Evolutionary conservation across 371 early-diverging fungal genomes (phyloP).

Genomic region (Funneliformis caledonium): DNA sequence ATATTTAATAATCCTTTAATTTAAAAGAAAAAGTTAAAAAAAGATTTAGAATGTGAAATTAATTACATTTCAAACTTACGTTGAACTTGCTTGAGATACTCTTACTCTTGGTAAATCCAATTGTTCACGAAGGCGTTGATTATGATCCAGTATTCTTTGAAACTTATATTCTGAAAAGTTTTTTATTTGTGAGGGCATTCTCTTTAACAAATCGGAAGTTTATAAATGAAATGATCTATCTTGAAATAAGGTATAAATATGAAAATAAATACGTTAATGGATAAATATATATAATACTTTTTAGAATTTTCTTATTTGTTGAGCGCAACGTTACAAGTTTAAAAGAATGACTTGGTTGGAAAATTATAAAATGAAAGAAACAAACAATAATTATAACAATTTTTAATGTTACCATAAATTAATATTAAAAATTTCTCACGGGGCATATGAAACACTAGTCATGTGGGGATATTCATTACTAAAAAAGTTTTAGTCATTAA

Average conservation of each 20-base stretch:
- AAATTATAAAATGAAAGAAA: too few relatives aligned
- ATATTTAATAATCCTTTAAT: slow-evolving; percentile 58
- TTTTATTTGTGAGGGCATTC: slow-evolving; percentile 52
- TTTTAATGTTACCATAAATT: too few relatives aligned
- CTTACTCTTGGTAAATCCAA: slow-evolving; percentile 78
- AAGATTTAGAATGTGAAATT: slow-evolving; percentile 2
- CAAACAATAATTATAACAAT: too few relatives aligned
- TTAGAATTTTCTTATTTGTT: too few relatives aligned
- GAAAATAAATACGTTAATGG: too few relatives aligned
- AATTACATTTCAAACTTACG: slow-evolving; percentile 44
- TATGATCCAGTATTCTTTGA: slow-evolving; percentile 74
- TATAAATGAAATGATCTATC: background rate
- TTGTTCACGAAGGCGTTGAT: slow-evolving; percentile 75
- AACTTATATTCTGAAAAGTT: slow-evolving; percentile 72
- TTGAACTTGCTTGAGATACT: slow-evolving; percentile 77
- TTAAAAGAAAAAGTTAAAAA: slow-evolving; percentile 32
- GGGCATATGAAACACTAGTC: too few relatives aligned
- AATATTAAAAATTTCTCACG: too few relatives aligned
- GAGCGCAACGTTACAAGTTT: too few relatives aligned
- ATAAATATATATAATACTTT: too few relatives aligned
- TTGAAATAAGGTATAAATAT: background rate
- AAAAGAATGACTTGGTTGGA: too few relatives aligned
- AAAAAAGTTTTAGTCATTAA: too few relatives aligned
- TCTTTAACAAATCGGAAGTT: background rate
- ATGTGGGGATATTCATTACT: too few relatives aligned